Percentiles rank a stretch among this genome's conserved stretches.
Conservation (phyloP, 768 basidiomycete genomes). For the Multifurca ochricompacta region DNA sequence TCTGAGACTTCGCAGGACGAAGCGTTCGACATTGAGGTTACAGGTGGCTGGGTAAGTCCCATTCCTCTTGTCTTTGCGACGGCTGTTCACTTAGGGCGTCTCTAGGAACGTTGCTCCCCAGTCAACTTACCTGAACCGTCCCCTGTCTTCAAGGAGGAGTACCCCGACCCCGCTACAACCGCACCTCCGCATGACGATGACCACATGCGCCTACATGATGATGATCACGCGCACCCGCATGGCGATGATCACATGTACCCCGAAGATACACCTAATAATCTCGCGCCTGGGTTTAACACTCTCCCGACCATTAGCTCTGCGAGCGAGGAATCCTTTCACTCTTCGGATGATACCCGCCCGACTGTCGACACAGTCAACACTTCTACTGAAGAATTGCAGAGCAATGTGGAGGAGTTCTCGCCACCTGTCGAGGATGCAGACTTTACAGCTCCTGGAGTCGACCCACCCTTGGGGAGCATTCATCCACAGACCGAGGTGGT, state of each 20-base stretch:
- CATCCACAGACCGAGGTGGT: not conserved
- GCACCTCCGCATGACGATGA: not conserved
- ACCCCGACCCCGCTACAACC: not conserved
- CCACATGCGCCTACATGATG: not conserved
- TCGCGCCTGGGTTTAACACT: not conserved
- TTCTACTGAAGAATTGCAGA: not conserved
- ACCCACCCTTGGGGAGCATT: not conserved
- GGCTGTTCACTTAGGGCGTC: not conserved
- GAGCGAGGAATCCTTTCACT: not conserved
- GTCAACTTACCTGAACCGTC: not conserved
- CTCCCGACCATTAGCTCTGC: not conserved
- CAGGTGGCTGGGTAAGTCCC: constrained; percentile 13
- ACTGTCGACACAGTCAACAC: not conserved
- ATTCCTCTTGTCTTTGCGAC: not conserved
- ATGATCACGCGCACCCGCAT: not conserved
- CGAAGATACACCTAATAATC: not conserved
- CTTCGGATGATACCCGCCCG: not conserved
- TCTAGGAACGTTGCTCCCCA: constrained; percentile 13
- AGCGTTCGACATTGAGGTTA: constrained; percentile 16
- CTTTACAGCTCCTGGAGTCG: not conserved
- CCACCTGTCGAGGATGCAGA: not conserved
- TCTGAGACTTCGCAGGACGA: constrained; percentile 14
- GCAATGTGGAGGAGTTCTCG: not conserved
- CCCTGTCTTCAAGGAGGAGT: not conserved
- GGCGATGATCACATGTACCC: not conserved